Percentiles rank a stretch among this genome's conserved stretches.
phyloP scores from a whole-genome alignment of 192 early-diverging fungal genomes.

The Ramicandelaber brevisporus region DNA sequence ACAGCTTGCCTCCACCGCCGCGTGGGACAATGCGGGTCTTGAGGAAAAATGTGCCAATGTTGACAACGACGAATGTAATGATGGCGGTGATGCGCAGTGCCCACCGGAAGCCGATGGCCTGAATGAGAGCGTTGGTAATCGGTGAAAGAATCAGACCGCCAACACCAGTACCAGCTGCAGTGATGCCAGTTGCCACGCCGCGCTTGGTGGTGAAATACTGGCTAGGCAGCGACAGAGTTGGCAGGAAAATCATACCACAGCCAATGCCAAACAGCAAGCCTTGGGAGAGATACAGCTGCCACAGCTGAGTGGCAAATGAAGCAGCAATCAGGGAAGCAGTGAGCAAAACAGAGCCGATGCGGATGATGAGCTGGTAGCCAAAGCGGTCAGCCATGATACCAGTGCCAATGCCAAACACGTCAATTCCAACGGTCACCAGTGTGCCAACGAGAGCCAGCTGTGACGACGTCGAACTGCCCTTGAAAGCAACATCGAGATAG shows the following conservation, averaged over 20 bases:
- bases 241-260: conserved; percentile 18
- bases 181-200: conserved; percentile 21
- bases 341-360: conserved; percentile 7
- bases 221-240: conserved; percentile 20
- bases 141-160: conserved; percentile 24
- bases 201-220: conserved; percentile 23
- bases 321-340: conserved; percentile 13
- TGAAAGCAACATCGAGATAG: conserved; percentile 10
- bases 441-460: conserved; percentile 24
- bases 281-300: conserved; percentile 21
- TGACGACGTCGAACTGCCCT: conserved; percentile 11
- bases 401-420: conserved; percentile 13
- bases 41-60: conserved; percentile 15
- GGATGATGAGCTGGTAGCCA: conserved; percentile 17
- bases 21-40: conserved; percentile 7
- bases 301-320: conserved; percentile 17
- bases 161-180: conserved; percentile 20
- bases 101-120: conserved; percentile 18
- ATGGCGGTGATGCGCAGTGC: conserved; percentile 22
- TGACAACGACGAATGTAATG: conserved; percentile 13
- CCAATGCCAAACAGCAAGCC: conserved; percentile 18
- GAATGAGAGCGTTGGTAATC: conserved; percentile 15
- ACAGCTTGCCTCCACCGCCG: conserved; percentile 6
- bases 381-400: conserved; percentile 22
- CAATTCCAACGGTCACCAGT: conserved; percentile 18